These are phyloP conservation scores for Pseudopithomyces chartarum DNA, from an alignment of 2,329 filamentous ascomycete species.

Conservation along the genomic window DNA sequence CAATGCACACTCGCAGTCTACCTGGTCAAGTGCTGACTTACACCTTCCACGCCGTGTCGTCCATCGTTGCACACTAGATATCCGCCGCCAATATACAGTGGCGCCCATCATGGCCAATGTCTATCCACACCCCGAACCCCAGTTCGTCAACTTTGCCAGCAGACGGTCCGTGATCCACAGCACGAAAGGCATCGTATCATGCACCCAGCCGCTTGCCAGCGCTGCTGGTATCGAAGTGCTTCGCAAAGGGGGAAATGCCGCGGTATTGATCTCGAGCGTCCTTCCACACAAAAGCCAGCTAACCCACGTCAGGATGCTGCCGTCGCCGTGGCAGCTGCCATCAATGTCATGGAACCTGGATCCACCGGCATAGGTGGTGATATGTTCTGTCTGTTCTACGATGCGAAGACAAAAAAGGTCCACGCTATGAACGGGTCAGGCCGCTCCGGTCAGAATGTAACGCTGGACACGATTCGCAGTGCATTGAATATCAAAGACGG, in stretches of 20 bases:
- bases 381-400: constrained; percentile 94
- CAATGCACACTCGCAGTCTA: background rate
- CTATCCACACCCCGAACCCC: constrained; percentile 54
- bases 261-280: constrained; percentile 57
- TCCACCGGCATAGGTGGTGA: constrained; percentile 96
- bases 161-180: constrained; percentile 92
- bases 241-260: constrained; percentile 89
- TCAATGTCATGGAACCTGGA: constrained; percentile 92
- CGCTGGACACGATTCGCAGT: constrained; percentile 70
- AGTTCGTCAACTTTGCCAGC: constrained; percentile 72
- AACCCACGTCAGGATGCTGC: constrained; percentile 77
- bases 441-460: constrained; percentile 72
- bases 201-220: constrained; percentile 85
- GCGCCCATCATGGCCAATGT: constrained; percentile 43
- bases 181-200: constrained; percentile 87
- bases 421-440: constrained; percentile 91
- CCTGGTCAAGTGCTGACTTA: background rate
- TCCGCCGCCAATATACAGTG: background rate
- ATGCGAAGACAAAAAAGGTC: constrained; percentile 80
- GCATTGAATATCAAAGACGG: constrained; percentile 69
- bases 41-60: background rate
- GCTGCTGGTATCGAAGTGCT: constrained; percentile 85
- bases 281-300: background rate
- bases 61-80: constrained; percentile 5
- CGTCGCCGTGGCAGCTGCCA: constrained; percentile 86